A percentile compares a stretch with the other conserved stretches of the same genome.
phyloP scores from a whole-genome alignment of 176 grass and related monocot genomes.

The Eleusine coracana region DNA sequence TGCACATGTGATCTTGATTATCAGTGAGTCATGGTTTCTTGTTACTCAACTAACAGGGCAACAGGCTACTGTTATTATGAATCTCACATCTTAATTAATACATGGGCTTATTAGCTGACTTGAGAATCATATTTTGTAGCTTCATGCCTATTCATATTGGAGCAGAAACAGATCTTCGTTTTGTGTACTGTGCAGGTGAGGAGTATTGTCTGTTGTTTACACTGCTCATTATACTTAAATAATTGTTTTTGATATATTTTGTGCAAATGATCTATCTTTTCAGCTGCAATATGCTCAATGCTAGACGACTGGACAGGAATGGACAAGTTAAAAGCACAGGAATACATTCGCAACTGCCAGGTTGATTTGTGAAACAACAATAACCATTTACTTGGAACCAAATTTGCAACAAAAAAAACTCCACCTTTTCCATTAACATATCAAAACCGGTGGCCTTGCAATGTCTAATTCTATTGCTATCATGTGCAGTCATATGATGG shows the following conservation, averaged over 20 bases:
- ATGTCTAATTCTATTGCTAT: constrained; percentile 50
- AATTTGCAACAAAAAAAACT: background rate
- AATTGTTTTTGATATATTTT: background rate
- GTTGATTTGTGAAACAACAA: constrained; percentile 35
- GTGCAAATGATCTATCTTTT: constrained; percentile 36
- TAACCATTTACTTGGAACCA: background rate
- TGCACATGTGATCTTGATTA: constrained; percentile 3
- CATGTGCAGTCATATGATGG: constrained; percentile 91
- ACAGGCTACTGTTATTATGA: constrained; percentile 25
- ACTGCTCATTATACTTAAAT: constrained; percentile 8
- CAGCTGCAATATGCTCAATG: constrained; percentile 91
- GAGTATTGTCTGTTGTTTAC: constrained; percentile 24
- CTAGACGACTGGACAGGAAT: constrained; percentile 89
- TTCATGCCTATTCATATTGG: constrained; percentile 94
- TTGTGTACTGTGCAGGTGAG: constrained; percentile 97
- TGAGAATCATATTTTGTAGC: constrained; percentile 46
- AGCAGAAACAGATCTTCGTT: constrained; percentile 85
- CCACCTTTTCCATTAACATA: background rate
- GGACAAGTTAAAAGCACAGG: constrained; percentile 76
- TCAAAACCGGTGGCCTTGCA: background rate
- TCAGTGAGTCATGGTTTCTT: constrained; percentile 20
- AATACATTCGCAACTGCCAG: constrained; percentile 88
- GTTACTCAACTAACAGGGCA: constrained; percentile 13
- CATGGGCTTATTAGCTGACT: constrained; percentile 21
- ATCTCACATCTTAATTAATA: background rate